Evolutionary conservation across 2,329 filamentous ascomycete species (phyloP), one percentile per base, ranked within the genome.

Genomic region (Ophiostoma fasciatum): DNA sequence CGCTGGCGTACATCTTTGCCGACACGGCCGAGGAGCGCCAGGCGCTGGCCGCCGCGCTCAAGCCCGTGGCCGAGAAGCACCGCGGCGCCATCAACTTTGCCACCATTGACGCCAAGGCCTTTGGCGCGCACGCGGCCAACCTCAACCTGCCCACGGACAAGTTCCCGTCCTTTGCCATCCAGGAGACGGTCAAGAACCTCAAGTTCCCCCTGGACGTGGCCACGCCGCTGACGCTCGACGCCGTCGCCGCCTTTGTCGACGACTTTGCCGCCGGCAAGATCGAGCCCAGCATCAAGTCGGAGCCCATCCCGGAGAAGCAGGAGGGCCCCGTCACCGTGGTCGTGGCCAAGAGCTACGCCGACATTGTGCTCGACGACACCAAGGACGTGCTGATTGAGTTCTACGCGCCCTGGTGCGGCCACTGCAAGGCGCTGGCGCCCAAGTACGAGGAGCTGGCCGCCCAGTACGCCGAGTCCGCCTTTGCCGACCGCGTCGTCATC

Each of bases 311-410:
- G 44, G 85, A 94, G 74, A 80, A 72, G 46, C 82, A 98, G 61
- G 85, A 94, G 46, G 85, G 83, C 38, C 72, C 84, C 45, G 88
- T 94, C 51, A 78, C 76, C 42, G 70, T 92, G 42, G 71, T 98
- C 40, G 90, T 98, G 40, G 90, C 88, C 58, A 82, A 93, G 66
- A 88, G 73, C 65, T 98, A 94, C 72, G 70, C 94, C 45, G 72
- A 92, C 7, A 64, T 96, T 48, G 87, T 98, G 52, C 71, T 94
- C 38, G 80, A 98, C 56, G 80, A 93, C 60, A 71, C 78, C 56
- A 96, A 96, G 79, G 90, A 98, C 60, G 90, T 98, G 41, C 74
- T 98, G 48, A 64, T 98, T 46, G 90, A 98, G 69, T 96, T 94
- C 68, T 98, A 98, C 66, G 90, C 90, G 41, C 90, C 90, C 46